Evolutionary conservation across 2,329 filamentous ascomycete genomes (phyloP).

Genomic region (Sporothrix inflata): DNA sequence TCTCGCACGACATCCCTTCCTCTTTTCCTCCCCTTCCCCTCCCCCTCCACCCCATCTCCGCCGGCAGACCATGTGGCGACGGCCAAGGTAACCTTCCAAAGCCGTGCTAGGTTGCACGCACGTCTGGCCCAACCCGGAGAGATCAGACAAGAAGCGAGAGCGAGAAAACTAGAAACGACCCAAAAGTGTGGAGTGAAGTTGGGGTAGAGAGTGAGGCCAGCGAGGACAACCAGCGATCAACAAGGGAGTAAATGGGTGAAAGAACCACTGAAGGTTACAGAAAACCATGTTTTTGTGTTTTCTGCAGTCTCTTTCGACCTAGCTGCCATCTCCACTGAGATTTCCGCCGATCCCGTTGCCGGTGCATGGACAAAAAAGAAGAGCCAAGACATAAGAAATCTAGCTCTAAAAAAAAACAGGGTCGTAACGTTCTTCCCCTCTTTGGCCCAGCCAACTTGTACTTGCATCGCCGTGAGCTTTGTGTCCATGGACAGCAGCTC

Average conservation of each 20-base stretch:
- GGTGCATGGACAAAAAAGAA: background rate
- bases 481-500: background rate
- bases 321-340: background rate
- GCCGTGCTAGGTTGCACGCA: background rate
- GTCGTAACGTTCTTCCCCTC: background rate
- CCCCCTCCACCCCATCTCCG: background rate
- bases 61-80: background rate
- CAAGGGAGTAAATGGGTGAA: background rate
- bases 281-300: background rate
- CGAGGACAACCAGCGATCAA: no score
- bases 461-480: background rate
- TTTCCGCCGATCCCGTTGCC: background rate
- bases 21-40: background rate
- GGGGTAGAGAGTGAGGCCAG: background rate
- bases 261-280: background rate
- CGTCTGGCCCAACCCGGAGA: background rate
- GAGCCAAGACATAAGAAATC: background rate
- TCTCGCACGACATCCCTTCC: background rate
- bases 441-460: background rate
- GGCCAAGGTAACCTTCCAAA: background rate
- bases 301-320: background rate
- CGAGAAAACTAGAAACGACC: background rate
- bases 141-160: background rate
- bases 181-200: background rate
- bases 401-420: background rate